phyloP scores from a whole-genome alignment of 2,329 filamentous ascomycete species.

The Torrubiella hemipterigena region DNA sequence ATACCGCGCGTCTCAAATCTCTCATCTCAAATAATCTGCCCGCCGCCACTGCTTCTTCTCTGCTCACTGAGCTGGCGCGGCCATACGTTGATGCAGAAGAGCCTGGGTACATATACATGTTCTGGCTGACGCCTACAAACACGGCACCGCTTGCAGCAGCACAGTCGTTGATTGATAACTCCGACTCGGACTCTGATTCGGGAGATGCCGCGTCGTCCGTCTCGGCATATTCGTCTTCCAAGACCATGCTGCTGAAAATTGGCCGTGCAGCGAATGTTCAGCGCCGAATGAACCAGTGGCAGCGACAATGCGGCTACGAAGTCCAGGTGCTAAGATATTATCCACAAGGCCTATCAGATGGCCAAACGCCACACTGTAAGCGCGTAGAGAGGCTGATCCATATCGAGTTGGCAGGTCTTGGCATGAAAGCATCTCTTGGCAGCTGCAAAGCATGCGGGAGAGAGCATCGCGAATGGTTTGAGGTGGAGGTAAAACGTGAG shows the following conservation, averaged over 20 bases:
- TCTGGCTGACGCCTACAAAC: conserved; percentile 72
- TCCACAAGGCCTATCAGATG: conserved; percentile 44
- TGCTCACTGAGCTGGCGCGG: conserved; percentile 68
- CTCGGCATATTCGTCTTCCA: conserved; percentile 19
- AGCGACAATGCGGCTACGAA: conserved; percentile 80
- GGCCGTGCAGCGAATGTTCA: conserved; percentile 72
- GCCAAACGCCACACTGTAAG: conserved; percentile 64
- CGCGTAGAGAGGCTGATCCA: conserved; percentile 86
- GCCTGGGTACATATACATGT: conserved; percentile 94
- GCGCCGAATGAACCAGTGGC: conserved; percentile 84
- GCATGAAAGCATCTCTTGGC: conserved; percentile 37
- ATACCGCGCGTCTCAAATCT: conserved; percentile 16
- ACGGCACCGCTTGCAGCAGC: conserved; percentile 46
- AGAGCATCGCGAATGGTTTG: conserved; percentile 91
- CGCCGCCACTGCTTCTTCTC: conserved; percentile 53
- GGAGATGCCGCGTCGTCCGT: conserved; percentile 27
- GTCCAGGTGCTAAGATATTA: conserved; percentile 85
- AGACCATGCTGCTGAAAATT: conserved; percentile 58
- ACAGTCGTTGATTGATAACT: conserved; percentile 43
- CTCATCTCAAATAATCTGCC: conserved; percentile 59
- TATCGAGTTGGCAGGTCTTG: conserved; percentile 63
- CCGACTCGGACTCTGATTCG: conserved; percentile 39
- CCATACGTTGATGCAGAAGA: conserved; percentile 57
- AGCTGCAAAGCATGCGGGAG: conserved; percentile 69
- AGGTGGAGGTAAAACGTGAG: conserved; percentile 62